Evolutionary conservation across 1,284 basidiomycete species (phyloP), one percentile per base, ranked within the genome.

Genomic region (Apiotrichum gamsii): DNA sequence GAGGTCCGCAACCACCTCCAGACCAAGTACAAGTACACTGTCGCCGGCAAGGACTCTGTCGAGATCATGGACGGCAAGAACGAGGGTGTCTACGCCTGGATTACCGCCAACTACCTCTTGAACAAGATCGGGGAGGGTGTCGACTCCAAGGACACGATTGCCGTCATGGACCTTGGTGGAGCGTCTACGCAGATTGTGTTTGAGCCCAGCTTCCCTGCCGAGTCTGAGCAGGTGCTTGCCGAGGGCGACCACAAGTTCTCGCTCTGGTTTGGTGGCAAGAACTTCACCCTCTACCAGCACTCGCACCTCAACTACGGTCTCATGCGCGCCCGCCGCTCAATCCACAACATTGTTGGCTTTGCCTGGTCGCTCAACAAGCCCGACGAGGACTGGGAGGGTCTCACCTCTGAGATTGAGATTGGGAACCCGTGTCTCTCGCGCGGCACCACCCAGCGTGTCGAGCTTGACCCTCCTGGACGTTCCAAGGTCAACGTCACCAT

Each of bases 171-270:
- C 67, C 82, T 98, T 39, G 95, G 94, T 10, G 94, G 95, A 6
- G 94, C 87, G 16, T 94, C 90, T 43, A 98, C 94, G 18, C 94
- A 97, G 74, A 97, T 98, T 67, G 93, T 96, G 46, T 97, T 98
- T 63, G 85, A 95, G 75, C 94, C 94, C 1, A 76, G 74, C 48
- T 84, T 84, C 65, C 61, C 69, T 15, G 73, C 74, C 45, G 34
- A 40, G n/a, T 14, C 18, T 13, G 74, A 75, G 13, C 74, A 77
- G 49, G 67, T 69, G 50, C 74, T 97, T 56, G 81, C 79, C 61
- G 82, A 88, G 11, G 93, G 93, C 36, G 93, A 96, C 54, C 94
- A 98, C 77, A 90, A 90, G 72, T 97, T 94, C 73, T 81, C 83
- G 48, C 78, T 98, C 42, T 75, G 70, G 39, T 90, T 93, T 66